phyloP scores from a whole-genome alignment of 148 eudicot genomes.

The Amaranthus palmeri region DNA sequence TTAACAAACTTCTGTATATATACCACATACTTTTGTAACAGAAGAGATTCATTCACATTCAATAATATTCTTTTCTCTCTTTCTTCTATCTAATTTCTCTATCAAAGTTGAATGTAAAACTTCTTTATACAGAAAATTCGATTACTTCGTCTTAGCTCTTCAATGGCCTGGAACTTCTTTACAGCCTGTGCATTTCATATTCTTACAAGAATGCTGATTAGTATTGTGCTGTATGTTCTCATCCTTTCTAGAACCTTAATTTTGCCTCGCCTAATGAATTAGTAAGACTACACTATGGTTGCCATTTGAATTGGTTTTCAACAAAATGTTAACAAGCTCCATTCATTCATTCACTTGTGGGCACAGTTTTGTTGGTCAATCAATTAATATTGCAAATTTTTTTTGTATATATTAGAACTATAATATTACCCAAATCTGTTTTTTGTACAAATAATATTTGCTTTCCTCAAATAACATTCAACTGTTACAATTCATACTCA shows the following conservation, averaged over 20 bases:
- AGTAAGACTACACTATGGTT: neutral
- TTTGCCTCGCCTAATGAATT: neutral
- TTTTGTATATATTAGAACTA: no score
- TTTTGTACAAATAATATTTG: neutral
- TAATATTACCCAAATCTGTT: neutral
- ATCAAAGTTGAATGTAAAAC: no score
- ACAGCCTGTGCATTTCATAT: constrained; percentile 6
- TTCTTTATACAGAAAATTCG: no score
- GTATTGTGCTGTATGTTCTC: neutral
- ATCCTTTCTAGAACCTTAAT: neutral
- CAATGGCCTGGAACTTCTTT: neutral
- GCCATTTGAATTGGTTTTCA: neutral
- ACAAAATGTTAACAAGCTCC: neutral
- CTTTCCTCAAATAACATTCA: neutral
- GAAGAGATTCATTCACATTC: no score
- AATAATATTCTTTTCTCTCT: no score
- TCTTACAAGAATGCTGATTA: constrained; percentile 1
- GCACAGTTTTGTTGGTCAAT: neutral
- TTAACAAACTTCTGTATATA: no score
- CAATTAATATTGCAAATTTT: no score
- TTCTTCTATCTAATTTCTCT: no score
- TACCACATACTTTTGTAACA: no score
- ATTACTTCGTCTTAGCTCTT: no score
- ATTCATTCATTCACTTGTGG: neutral
- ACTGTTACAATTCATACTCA: neutral